Evolutionary conservation across 495 filamentous ascomycete genomes (phyloP).

Genomic region (Talaromyces ruber): DNA sequence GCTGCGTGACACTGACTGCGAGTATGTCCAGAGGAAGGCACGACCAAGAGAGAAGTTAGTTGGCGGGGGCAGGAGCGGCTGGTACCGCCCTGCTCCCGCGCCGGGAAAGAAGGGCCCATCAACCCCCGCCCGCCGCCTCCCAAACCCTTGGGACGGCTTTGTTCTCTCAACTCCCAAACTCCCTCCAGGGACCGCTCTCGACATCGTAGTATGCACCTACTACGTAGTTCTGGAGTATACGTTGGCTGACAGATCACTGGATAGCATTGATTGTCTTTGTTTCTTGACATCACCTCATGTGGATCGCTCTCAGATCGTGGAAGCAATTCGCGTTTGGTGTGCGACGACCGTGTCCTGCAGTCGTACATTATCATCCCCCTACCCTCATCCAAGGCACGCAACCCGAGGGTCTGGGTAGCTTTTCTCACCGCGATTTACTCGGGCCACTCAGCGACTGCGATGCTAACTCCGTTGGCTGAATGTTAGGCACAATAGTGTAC

Average conservation of each 20-base stretch:
- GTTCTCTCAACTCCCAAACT: too few species aligned
- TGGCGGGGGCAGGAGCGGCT: neutral
- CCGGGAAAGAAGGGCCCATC: neutral
- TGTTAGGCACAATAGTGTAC: neutral
- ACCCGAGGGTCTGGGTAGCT: constrained; percentile 1
- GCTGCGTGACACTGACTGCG: neutral
- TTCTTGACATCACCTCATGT: neutral
- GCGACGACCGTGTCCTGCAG: neutral
- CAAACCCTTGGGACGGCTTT: constrained; percentile 5
- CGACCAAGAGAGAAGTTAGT: neutral
- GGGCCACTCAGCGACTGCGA: neutral
- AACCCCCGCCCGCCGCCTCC: constrained; percentile 1
- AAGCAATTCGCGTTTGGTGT: neutral
- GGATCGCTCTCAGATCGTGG: neutral
- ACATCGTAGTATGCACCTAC: too few species aligned
- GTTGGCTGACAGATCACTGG: neutral
- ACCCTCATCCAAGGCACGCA: neutral
- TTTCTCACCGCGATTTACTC: neutral
- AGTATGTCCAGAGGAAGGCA: neutral
- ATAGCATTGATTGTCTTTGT: neutral
- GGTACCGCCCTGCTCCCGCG: neutral
- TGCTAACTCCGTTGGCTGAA: neutral
- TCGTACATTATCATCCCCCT: neutral
- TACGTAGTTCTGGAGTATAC: too few species aligned
- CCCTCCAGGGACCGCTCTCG: too few species aligned